These are phyloP conservation scores for Dioszegia aurantiaca DNA, from an alignment of 768 basidiomycete genomes.

Conservation along the genomic window DNA sequence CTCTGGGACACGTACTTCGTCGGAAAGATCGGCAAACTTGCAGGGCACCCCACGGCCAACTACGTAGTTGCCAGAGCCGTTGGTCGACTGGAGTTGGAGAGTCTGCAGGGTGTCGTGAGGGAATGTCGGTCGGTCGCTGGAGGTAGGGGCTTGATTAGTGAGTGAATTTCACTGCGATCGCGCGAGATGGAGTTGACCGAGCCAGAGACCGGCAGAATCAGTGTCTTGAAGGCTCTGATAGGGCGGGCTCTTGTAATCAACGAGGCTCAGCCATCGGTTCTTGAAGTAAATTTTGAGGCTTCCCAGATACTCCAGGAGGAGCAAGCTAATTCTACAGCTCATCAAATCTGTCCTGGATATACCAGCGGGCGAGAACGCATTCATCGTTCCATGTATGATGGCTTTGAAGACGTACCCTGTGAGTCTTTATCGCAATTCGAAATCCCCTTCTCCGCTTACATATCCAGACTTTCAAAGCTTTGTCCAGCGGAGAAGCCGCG, in stretches of 20 bases:
- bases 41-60: conserved; percentile 86
- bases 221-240: conserved; percentile 71
- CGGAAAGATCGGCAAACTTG: conserved; percentile 67
- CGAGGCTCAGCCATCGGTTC: conserved; percentile 57
- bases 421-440: conserved; percentile 13
- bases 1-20: conserved; percentile 78
- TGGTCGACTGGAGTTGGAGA: conserved; percentile 60
- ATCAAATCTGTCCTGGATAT: conserved; percentile 64
- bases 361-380: conserved; percentile 56
- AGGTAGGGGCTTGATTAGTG: conserved; percentile 64
- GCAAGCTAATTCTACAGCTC: too few species aligned
- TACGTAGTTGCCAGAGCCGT: conserved; percentile 83
- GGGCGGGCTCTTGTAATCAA: conserved; percentile 63
- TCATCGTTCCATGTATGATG: conserved; percentile 69
- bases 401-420: conserved; percentile 53
- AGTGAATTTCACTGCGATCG: conserved; percentile 62
- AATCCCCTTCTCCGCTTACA: conserved; percentile 7
- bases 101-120: conserved; percentile 60
- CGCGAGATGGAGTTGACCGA: conserved; percentile 17
- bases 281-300: conserved; percentile 58
- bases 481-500: conserved; percentile 27
- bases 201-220: conserved; percentile 67
- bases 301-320: too few species aligned
- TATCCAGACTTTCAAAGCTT: conserved; percentile 40
- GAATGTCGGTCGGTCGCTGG: conserved; percentile 62